These are phyloP conservation scores for Lactifluus subvellereus DNA, from an alignment of 768 basidiomycete genomes.

Conservation along the genomic window DNA sequence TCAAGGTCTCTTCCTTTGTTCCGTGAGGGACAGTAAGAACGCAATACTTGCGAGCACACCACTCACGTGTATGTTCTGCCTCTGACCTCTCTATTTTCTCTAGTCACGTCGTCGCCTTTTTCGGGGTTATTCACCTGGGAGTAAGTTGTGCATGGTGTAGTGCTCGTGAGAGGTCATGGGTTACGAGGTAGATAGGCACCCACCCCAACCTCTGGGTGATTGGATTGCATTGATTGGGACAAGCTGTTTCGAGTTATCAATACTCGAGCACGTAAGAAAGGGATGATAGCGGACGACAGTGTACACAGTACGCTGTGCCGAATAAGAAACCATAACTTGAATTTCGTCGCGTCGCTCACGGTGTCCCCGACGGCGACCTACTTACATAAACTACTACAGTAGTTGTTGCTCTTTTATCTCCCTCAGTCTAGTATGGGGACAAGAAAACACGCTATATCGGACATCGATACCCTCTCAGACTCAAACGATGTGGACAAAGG, in stretches of 20 bases:
- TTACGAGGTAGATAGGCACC: not conserved
- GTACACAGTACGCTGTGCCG: not conserved
- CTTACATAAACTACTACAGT: not conserved
- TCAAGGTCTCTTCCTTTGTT: not conserved
- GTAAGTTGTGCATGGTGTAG: not conserved
- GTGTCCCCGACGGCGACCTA: too few species aligned
- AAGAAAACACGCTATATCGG: slow-evolving; percentile 15
- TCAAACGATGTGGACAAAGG: not conserved
- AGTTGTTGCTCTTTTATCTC: too few species aligned
- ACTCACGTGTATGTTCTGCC: not conserved
- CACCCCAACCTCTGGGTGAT: not conserved
- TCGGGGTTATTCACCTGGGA: not conserved
- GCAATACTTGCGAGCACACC: not conserved
- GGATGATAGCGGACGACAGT: not conserved
- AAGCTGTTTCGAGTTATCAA: not conserved
- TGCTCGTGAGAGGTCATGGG: not conserved
- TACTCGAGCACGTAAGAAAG: not conserved
- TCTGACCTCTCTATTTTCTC: not conserved
- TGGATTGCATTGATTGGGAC: not conserved
- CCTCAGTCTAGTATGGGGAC: slow-evolving; percentile 2
- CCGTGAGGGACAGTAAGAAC: not conserved
- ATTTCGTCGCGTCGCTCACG: too few species aligned
- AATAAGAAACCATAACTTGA: too few species aligned
- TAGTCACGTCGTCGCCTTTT: not conserved
- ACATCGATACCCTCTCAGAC: not conserved